These are phyloP conservation scores for Coemansia sp. DNA, from an alignment of 192 early-diverging fungal species.

Conservation along the genomic window DNA sequence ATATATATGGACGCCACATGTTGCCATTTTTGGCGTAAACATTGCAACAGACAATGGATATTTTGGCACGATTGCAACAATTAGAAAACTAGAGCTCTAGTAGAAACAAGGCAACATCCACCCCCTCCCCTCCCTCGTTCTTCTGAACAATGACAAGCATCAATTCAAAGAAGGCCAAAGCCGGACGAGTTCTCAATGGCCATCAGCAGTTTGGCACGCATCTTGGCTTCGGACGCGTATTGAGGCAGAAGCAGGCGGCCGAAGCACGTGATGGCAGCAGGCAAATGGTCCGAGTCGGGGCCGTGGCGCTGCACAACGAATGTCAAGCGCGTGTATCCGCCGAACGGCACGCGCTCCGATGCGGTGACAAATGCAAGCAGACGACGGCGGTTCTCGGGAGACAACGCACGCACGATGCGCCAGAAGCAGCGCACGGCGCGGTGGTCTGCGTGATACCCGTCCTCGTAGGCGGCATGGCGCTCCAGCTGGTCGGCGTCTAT, in stretches of 20 bases:
- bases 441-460: conserved; percentile 73
- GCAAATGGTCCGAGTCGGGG: conserved; percentile 81
- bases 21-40: neutral
- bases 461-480: conserved; percentile 74
- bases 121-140: too few species aligned
- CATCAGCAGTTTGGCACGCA: conserved; percentile 73
- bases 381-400: conserved; percentile 64
- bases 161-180: conserved; percentile 83
- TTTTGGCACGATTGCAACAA: neutral
- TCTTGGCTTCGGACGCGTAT: conserved; percentile 69
- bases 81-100: neutral
- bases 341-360: conserved; percentile 82
- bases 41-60: neutral
- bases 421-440: conserved; percentile 76
- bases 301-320: conserved; percentile 98
- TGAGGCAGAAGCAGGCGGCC: conserved; percentile 84
- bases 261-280: conserved; percentile 91
- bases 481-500: conserved; percentile 76
- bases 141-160: too few species aligned
- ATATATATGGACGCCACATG: neutral
- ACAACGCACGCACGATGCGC: conserved; percentile 70
- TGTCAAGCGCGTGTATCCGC: conserved; percentile 72
- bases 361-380: conserved; percentile 91
- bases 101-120: conserved; percentile 2
- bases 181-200: conserved; percentile 92